Evolutionary conservation across 495 filamentous ascomycete genomes (phyloP).

Genomic region (Neohortaea acidophila): DNA sequence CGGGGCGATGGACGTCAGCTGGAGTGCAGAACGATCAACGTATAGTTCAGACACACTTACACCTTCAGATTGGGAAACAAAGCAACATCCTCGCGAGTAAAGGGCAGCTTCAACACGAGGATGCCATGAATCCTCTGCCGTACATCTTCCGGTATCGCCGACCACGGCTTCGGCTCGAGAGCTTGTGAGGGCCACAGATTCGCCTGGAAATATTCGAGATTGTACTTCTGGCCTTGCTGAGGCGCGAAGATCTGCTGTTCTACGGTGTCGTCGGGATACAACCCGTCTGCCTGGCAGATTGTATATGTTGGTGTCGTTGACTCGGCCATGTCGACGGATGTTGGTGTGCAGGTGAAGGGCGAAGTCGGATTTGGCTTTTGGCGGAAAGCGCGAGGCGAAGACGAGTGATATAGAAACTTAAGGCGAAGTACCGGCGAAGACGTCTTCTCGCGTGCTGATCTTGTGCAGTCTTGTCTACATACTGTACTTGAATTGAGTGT

Average conservation of each 20-base stretch:
- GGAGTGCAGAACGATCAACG: neutral
- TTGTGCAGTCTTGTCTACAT: too few relatives aligned
- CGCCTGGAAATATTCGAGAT: slow-evolving; percentile 9
- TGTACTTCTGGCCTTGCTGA: slow-evolving; percentile 9
- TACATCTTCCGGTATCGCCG: slow-evolving; percentile 9
- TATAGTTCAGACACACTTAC: slow-evolving; percentile 8
- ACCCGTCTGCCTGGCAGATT: slow-evolving; percentile 16
- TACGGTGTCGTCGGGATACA: slow-evolving; percentile 7
- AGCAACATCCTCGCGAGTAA: slow-evolving; percentile 7
- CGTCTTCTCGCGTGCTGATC: too few relatives aligned
- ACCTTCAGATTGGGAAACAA: slow-evolving; percentile 16
- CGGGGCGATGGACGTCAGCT: neutral
- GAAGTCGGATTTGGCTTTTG: too few relatives aligned
- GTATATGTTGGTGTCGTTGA: slow-evolving; percentile 11
- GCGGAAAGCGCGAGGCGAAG: too few relatives aligned
- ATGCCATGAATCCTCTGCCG: slow-evolving; percentile 15
- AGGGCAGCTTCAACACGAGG: slow-evolving; percentile 10
- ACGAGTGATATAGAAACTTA: too few relatives aligned
- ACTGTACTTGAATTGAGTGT: too few relatives aligned
- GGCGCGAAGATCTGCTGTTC: slow-evolving; percentile 11
- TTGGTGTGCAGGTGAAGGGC: neutral
- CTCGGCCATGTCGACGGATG: neutral
- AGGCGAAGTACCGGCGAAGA: too few relatives aligned
- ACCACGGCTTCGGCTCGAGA: slow-evolving; percentile 5
- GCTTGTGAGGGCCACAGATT: slow-evolving; percentile 3